Evolutionary conservation across 2,329 filamentous ascomycete genomes (phyloP).

Genomic region (Aspergillus melleus): DNA sequence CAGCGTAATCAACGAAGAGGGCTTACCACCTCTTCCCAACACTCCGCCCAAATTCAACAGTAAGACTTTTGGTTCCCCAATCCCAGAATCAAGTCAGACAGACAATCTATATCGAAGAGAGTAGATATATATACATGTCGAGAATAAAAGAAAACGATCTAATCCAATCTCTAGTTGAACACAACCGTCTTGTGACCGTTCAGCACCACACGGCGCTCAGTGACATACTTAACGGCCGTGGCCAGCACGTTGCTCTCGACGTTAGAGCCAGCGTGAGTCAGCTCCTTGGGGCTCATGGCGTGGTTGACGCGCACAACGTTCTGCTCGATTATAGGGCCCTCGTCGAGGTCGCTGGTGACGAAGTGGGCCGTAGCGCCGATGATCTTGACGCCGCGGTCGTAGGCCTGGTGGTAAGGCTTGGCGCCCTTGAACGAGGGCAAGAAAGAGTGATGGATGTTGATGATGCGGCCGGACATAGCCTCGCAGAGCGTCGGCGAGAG

Average conservation of each 20-base stretch:
- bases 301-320: constrained; percentile 75
- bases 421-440: constrained; percentile 85
- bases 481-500: constrained; percentile 71
- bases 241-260: constrained; percentile 82
- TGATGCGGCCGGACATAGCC: constrained; percentile 81
- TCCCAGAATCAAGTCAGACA: not conserved
- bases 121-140: not conserved
- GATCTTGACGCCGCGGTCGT: constrained; percentile 83
- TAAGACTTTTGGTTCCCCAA: not conserved
- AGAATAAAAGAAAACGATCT: not conserved
- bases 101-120: not conserved
- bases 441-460: constrained; percentile 91
- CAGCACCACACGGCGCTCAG: constrained; percentile 73
- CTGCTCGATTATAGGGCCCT: constrained; percentile 88
- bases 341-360: constrained; percentile 79
- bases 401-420: constrained; percentile 85
- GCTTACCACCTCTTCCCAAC: constrained; percentile 26
- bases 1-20: constrained; percentile 37
- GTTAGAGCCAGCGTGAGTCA: constrained; percentile 78
- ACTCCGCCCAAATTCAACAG: constrained; percentile 1
- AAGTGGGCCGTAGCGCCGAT: constrained; percentile 85
- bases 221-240: constrained; percentile 80
- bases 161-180: constrained; percentile 52
- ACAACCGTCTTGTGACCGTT: constrained; percentile 81
- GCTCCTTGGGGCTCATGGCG: constrained; percentile 70